These are phyloP conservation scores for Vicia faba DNA, from an alignment of 306 rosid genomes.

Conservation along the genomic window DNA sequence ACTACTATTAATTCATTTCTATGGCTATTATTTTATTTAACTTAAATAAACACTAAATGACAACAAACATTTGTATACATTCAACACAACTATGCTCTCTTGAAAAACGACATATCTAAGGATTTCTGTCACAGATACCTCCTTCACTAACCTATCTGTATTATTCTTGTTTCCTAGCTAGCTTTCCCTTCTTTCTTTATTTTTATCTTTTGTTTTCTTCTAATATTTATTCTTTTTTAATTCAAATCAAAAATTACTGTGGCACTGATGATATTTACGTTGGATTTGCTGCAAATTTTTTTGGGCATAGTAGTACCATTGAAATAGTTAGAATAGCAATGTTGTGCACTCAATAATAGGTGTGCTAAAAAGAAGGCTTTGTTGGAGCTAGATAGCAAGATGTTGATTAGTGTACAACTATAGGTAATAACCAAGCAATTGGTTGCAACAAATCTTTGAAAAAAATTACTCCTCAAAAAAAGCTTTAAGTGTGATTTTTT, in stretches of 20 bases:
- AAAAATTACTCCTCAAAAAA: no score
- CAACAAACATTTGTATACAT: slow-evolving; percentile 36
- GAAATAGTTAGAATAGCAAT: background rate
- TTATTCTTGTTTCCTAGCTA: slow-evolving; percentile 36
- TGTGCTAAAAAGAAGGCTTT: no score
- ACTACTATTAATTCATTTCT: background rate
- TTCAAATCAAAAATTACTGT: background rate
- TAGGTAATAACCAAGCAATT: no score
- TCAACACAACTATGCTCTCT: slow-evolving; percentile 40
- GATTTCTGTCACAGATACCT: slow-evolving; percentile 64
- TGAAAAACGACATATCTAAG: slow-evolving; percentile 55
- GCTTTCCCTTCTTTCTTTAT: background rate
- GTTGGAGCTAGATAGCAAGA: no score
- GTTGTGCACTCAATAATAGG: no score
- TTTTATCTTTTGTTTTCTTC: background rate
- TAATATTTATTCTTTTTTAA: background rate
- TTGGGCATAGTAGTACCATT: background rate
- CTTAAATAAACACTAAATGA: background rate
- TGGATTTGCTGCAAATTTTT: background rate
- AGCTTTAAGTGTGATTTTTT: no score
- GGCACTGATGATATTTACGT: background rate
- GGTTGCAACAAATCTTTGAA: no score
- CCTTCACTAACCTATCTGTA: slow-evolving; percentile 50
- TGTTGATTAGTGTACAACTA: no score
- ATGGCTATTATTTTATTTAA: background rate